Conservation (phyloP, 2,329 filamentous ascomycete genomes). For the Cylindrodendrum hubeiense region DNA sequence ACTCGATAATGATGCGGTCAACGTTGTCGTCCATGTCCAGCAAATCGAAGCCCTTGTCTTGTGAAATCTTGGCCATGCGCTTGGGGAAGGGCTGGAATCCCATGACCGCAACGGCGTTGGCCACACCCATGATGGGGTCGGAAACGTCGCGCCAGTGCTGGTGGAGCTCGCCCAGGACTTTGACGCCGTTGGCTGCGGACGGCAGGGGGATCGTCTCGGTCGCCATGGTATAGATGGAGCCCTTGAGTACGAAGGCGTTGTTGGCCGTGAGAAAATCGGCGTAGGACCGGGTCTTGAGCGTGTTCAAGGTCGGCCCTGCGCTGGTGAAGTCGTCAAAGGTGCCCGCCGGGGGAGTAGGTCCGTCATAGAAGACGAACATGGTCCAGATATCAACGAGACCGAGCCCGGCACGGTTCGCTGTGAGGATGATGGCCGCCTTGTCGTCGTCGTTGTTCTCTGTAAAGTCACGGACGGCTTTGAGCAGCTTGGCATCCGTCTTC, state of each 20-base stretch:
- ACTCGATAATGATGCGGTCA: conserved; percentile 57
- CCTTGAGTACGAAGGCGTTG: conserved; percentile 41
- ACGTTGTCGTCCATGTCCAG: conserved; percentile 53
- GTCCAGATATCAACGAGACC: conserved; percentile 64
- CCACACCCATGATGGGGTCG: background rate
- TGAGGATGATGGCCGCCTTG: conserved; percentile 72
- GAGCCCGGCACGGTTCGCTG: conserved; percentile 55
- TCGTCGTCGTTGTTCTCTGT: conserved; percentile 69
- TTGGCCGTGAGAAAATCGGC: conserved; percentile 52
- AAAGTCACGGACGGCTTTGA: conserved; percentile 65
- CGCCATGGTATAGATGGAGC: conserved; percentile 48
- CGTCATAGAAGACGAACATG: conserved; percentile 74
- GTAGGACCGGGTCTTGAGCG: conserved; percentile 62
- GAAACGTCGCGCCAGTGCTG: conserved; percentile 46
- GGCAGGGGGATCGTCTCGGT: conserved; percentile 54
- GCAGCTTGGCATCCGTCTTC: conserved; percentile 50
- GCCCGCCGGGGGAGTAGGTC: conserved; percentile 61
- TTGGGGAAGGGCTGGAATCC: conserved; percentile 56
- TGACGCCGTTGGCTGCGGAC: conserved; percentile 37
- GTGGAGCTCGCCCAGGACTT: conserved; percentile 45
- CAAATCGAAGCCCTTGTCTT: conserved; percentile 52
- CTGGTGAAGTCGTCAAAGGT: conserved; percentile 67
- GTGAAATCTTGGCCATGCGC: conserved; percentile 47
- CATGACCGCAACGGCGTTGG: conserved; percentile 46
- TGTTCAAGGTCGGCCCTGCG: conserved; percentile 54